These are phyloP conservation scores for Paraleonurus japonicus DNA, from an alignment of 257 asterid species.

Conservation along the genomic window DNA sequence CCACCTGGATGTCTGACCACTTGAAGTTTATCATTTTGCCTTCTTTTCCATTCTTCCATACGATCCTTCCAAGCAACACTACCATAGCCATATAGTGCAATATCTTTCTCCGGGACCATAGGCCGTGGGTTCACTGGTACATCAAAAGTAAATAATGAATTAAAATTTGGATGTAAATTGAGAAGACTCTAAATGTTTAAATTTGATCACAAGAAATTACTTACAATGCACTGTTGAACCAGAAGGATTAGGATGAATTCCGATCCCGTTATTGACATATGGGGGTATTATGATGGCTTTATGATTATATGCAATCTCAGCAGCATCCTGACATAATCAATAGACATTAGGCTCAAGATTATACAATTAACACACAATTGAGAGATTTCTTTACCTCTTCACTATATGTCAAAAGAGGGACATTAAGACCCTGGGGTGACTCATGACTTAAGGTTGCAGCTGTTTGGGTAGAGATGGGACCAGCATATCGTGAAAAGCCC, in stretches of 20 bases:
- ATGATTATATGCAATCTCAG: slow-evolving; percentile 45
- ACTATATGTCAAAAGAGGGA: slow-evolving; percentile 74
- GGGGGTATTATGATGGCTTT: slow-evolving; percentile 73
- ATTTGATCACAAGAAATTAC: slow-evolving; percentile 25
- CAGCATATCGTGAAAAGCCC: slow-evolving; percentile 26
- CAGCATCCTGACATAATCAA: slow-evolving; percentile 38
- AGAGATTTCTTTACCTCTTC: slow-evolving; percentile 63
- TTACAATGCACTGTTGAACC: slow-evolving; percentile 50
- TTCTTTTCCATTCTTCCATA: slow-evolving; percentile 86
- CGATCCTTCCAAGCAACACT: slow-evolving; percentile 97
- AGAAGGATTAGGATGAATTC: slow-evolving; percentile 39
- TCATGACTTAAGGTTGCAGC: slow-evolving; percentile 34
- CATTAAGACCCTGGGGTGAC: slow-evolving; percentile 41
- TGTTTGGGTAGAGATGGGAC: slow-evolving; percentile 31
- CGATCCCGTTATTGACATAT: slow-evolving; percentile 38
- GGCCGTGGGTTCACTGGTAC: slow-evolving; percentile 65
- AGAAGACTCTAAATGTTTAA: background rate
- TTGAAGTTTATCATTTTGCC: slow-evolving; percentile 65
- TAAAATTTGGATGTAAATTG: background rate
- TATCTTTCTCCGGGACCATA: slow-evolving; percentile 82
- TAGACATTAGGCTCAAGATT: background rate
- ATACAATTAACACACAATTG: background rate
- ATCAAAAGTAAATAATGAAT: slow-evolving; percentile 10
- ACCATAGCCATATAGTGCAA: slow-evolving; percentile 86
- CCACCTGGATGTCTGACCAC: slow-evolving; percentile 62